A percentile compares a stretch with the other conserved stretches of the same genome.
phyloP scores from a whole-genome alignment of 768 basidiomycete species.

The Rhizopogon sp. region DNA sequence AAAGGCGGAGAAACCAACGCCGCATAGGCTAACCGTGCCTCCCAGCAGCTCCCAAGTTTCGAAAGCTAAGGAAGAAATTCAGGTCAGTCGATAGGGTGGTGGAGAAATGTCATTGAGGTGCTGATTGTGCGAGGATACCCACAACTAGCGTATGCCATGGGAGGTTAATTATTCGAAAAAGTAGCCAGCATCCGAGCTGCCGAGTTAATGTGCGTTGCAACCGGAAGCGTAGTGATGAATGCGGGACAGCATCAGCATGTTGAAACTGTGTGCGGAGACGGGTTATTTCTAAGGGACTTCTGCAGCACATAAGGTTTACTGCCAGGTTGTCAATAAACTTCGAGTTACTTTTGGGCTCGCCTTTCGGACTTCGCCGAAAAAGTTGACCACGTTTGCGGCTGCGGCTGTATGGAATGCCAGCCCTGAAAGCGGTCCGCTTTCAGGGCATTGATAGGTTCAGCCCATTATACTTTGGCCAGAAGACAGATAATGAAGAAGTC shows the following conservation, averaged over 20 bases:
- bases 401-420: no score
- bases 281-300: neutral
- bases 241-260: no score
- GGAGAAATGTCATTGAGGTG: neutral
- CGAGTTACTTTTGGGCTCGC: neutral
- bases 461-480: no score
- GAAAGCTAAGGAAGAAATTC: neutral
- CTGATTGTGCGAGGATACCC: neutral
- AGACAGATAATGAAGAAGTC: no score
- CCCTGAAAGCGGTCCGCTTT: no score
- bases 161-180: neutral
- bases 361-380: no score
- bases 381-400: no score
- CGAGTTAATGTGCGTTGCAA: neutral
- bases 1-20: neutral
- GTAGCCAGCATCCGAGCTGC: neutral
- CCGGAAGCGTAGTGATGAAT: neutral
- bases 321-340: neutral
- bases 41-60: neutral
- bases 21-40: neutral
- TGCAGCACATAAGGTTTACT: neutral
- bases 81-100: neutral
- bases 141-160: no score
- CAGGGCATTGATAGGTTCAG: no score
- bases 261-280: constrained; percentile 8